These are phyloP conservation scores for Angomonas ambiguus DNA, from an alignment of 208 protist species.

Conservation along the genomic window DNA sequence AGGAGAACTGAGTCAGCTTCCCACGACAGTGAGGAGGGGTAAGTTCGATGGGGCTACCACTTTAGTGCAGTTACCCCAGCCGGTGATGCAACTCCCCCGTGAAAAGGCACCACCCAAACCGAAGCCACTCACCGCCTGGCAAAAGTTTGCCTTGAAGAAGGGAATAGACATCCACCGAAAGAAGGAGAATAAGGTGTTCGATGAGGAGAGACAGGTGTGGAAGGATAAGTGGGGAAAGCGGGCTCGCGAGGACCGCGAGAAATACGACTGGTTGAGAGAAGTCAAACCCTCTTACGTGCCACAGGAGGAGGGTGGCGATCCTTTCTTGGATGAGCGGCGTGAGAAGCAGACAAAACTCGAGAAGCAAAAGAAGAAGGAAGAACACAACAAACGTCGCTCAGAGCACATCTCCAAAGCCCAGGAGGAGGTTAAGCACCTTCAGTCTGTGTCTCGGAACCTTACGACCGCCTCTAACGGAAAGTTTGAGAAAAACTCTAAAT, in stretches of 20 bases:
- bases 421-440: slow-evolving; percentile 82
- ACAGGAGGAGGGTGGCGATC: slow-evolving; percentile 85
- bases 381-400: slow-evolving; percentile 84
- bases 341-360: slow-evolving; percentile 82
- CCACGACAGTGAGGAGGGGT: slow-evolving; percentile 65
- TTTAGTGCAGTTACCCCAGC: slow-evolving; percentile 77
- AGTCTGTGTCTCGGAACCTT: slow-evolving; percentile 55
- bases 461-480: slow-evolving; percentile 91
- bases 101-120: slow-evolving; percentile 88
- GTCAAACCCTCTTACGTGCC: slow-evolving; percentile 85
- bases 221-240: slow-evolving; percentile 92
- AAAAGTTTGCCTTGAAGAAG: slow-evolving; percentile 92
- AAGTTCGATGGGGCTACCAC: slow-evolving; percentile 70
- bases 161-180: slow-evolving; percentile 89
- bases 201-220: slow-evolving; percentile 88
- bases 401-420: slow-evolving; percentile 64
- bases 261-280: slow-evolving; percentile 91
- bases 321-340: slow-evolving; percentile 87
- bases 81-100: slow-evolving; percentile 80
- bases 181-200: slow-evolving; percentile 85
- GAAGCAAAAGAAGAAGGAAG: slow-evolving; percentile 88
- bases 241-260: slow-evolving; percentile 81
- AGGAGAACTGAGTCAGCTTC: slow-evolving; percentile 59
- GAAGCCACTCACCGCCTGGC: slow-evolving; percentile 89
- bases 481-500: slow-evolving; percentile 71